phyloP scores from a whole-genome alignment of 2,329 filamentous ascomycete species.

The Fonsecaea multimorphosa region DNA sequence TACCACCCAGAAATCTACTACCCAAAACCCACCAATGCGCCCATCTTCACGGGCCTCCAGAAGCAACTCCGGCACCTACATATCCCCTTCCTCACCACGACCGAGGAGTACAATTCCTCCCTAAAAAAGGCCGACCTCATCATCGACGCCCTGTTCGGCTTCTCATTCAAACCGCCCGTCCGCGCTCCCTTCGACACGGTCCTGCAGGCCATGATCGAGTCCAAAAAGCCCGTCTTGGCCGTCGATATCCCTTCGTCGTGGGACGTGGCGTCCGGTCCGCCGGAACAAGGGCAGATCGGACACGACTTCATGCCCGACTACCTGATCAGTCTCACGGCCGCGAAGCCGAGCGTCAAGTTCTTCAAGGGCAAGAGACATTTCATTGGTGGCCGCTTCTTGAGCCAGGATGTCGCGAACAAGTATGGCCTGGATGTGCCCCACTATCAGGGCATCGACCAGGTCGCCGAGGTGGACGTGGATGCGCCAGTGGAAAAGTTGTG shows the following conservation, averaged over 20 bases:
- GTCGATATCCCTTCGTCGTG: constrained; percentile 95
- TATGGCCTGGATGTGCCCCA: constrained; percentile 82
- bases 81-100: constrained; percentile 71
- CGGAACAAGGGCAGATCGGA: constrained; percentile 71
- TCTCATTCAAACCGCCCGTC: constrained; percentile 90
- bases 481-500: constrained; percentile 38
- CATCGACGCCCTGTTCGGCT: constrained; percentile 93
- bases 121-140: constrained; percentile 76
- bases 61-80: constrained; percentile 84
- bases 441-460: constrained; percentile 86
- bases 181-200: constrained; percentile 88
- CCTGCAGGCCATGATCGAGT: constrained; percentile 74
- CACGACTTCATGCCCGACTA: constrained; percentile 79
- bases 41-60: constrained; percentile 83
- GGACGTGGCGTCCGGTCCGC: constrained; percentile 88
- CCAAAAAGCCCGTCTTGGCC: constrained; percentile 77
- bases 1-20: constrained; percentile 91
- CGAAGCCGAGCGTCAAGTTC: constrained; percentile 84
- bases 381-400: constrained; percentile 87
- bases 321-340: constrained; percentile 87
- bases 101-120: constrained; percentile 73
- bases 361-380: constrained; percentile 86
- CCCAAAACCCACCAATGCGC: constrained; percentile 88
- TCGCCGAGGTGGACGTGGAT: constrained; percentile 67
- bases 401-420: constrained; percentile 77